Percentiles rank a stretch among this genome's conserved stretches.
Evolutionary conservation across 768 basidiomycete genomes (phyloP).

Genomic region (Amanita thiersii): DNA sequence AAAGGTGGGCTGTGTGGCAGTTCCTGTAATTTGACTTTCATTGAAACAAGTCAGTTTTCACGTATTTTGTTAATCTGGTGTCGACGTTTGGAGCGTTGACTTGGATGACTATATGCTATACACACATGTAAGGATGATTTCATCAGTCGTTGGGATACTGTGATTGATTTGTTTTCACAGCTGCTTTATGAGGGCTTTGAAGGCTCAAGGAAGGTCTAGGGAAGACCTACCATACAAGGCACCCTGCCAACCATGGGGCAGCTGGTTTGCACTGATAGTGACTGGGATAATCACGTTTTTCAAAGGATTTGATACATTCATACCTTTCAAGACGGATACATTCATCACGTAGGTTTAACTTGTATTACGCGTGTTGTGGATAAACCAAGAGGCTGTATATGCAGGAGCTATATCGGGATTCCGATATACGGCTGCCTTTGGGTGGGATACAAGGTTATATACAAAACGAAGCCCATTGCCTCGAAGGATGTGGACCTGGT

Average conservation of each 20-base stretch:
- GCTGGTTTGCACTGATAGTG: conserved; percentile 47
- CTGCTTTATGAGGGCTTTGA: conserved; percentile 36
- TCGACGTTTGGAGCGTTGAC: conserved; percentile 41
- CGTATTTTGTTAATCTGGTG: conserved; percentile 41
- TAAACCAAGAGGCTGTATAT: conserved; percentile 3
- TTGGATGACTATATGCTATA: conserved; percentile 46
- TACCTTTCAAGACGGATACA: conserved; percentile 43
- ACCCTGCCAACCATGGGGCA: conserved; percentile 57
- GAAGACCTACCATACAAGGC: conserved; percentile 42
- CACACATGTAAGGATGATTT: conserved; percentile 54
- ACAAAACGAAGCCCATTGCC: conserved; percentile 29
- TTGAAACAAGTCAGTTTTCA: conserved; percentile 33
- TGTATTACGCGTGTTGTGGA: background rate
- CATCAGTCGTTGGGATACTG: background rate
- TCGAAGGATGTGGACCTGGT: conserved; percentile 50
- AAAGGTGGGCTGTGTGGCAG: conserved; percentile 30
- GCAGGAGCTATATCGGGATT: conserved; percentile 36
- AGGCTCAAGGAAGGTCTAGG: conserved; percentile 31
- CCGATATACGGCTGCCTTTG: conserved; percentile 33
- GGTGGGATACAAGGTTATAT: conserved; percentile 31
- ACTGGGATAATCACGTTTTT: conserved; percentile 48
- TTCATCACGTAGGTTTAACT: conserved; percentile 51
- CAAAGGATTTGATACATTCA: conserved; percentile 47
- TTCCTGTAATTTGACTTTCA: conserved; percentile 16
- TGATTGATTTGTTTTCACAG: conserved; percentile 17